These are phyloP conservation scores for Penicillium sp. DNA, from an alignment of 2,329 filamentous ascomycete genomes.

Conservation along the genomic window DNA sequence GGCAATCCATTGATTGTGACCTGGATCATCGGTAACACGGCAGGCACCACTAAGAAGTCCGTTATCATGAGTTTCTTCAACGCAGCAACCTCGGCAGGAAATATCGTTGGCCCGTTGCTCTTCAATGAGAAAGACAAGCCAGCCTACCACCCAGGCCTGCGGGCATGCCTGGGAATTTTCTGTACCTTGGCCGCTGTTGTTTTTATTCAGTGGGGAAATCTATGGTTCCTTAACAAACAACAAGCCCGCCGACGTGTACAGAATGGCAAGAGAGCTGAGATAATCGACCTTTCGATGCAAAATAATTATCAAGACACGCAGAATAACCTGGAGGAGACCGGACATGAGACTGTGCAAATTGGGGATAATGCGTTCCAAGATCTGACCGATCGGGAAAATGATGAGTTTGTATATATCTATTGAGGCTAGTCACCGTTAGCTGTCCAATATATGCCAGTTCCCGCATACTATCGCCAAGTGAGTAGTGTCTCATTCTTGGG, in stretches of 20 bases:
- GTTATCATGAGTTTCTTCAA: conserved; percentile 64
- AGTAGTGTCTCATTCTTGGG: not conserved
- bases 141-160: conserved; percentile 56
- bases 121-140: conserved; percentile 60
- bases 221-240: conserved; percentile 53
- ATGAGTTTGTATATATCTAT: conserved; percentile 66
- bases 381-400: conserved; percentile 63
- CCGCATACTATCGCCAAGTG: not conserved
- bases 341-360: conserved; percentile 24
- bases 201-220: conserved; percentile 52
- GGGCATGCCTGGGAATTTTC: conserved; percentile 46
- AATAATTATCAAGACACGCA: conserved; percentile 43
- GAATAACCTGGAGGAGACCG: conserved; percentile 9
- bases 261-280: conserved; percentile 59
- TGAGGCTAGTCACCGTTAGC: conserved; percentile 20
- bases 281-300: conserved; percentile 62
- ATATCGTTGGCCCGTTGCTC: conserved; percentile 64
- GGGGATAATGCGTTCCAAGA: conserved; percentile 57
- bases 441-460: not conserved
- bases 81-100: conserved; percentile 59
- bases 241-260: conserved; percentile 55
- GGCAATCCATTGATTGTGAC: conserved; percentile 64
- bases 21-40: conserved; percentile 69
- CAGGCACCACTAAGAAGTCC: conserved; percentile 65
- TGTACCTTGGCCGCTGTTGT: conserved; percentile 53